Evolutionary conservation across 805 yeast species (phyloP).

Genomic region (Myxozyma mucilagina): DNA sequence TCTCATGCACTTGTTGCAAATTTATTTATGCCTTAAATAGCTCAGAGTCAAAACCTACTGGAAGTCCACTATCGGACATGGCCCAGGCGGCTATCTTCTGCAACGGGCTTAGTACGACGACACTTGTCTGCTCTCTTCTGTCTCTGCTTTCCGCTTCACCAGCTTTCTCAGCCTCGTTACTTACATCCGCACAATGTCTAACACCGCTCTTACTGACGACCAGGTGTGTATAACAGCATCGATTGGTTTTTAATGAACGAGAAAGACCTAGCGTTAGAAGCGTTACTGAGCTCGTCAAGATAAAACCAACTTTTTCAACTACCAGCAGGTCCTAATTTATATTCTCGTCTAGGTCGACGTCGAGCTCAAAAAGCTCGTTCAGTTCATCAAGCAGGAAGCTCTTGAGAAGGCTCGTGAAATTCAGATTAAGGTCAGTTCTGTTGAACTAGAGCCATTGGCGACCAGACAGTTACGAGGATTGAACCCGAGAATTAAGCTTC

Average conservation of each 20-base stretch:
- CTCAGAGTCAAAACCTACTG: neutral
- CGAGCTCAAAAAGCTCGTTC: slow-evolving; percentile 96
- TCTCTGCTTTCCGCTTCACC: neutral
- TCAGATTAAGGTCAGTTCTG: slow-evolving; percentile 59
- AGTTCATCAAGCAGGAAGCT: slow-evolving; percentile 98
- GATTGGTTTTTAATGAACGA: neutral
- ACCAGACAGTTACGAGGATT: neutral
- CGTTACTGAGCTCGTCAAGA: neutral
- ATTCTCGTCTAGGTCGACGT: slow-evolving; percentile 60
- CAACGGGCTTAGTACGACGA: slow-evolving; percentile 2
- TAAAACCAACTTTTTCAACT: neutral
- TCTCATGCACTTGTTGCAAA: neutral
- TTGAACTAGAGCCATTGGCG: neutral
- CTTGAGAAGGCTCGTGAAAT: slow-evolving; percentile 98
- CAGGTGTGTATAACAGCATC: slow-evolving; percentile 19
- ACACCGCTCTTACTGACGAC: slow-evolving; percentile 32
- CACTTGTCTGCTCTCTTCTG: neutral
- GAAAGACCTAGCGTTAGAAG: neutral
- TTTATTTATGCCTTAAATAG: neutral
- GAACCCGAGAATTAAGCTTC: neutral
- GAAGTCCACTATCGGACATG: slow-evolving; percentile 8
- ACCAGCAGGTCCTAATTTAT: neutral
- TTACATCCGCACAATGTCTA: slow-evolving; percentile 24
- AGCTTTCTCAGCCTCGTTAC: neutral
- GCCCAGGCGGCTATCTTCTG: slow-evolving; percentile 21